Evolutionary conservation across 2,329 filamentous ascomycete species (phyloP), one percentile per base, ranked within the genome.

Genomic region (Stagonosporopsis tanaceti): DNA sequence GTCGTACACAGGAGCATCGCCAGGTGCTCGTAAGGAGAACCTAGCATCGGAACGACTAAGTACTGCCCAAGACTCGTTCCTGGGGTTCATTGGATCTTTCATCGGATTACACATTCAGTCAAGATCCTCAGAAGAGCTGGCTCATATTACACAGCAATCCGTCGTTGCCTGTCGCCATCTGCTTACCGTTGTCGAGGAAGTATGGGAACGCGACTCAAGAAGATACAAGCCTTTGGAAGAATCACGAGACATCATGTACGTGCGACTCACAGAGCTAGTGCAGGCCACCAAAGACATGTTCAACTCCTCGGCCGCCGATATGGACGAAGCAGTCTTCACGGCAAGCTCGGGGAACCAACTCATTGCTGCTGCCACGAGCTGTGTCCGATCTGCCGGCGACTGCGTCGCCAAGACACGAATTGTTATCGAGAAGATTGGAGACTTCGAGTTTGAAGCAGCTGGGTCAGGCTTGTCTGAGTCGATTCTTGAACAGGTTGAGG

Each of bases 21-120:
- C 86, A 38, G 79, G 84, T 34, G 84, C 84, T 32, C 84, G 84
- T 61, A 86, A 88, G 61, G 85, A 88, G 59, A 90, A 91, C 68
- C 82, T 97, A 58, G 91, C 95, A 32, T 97, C 93, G 2, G 90
- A 93, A 74, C 89, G 89, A 65, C 84, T 98, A 46, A 90, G 87
- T 68, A 82, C 85, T 47, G 90, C 88, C 47, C 93, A 97, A 78
- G 93, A 98, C 78, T 87, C 86, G 7, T 97, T 98, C 70, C 81
- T 99, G 50, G 95, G 93, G 6, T 90, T 93, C 71, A 86, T 99
- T 48, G 94, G 92, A 47, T 96, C 92, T 4, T 97, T 98, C 74
- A 94, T 98, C 73, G 95, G 95, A 15, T 84, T 97, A 53, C 92
- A 97, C 76, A 82, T 97, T 59, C 93, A 97, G 74, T 95, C 93